Evolutionary conservation across 2,329 filamentous ascomycete species (phyloP).

Genomic region (Botrytis porri): DNA sequence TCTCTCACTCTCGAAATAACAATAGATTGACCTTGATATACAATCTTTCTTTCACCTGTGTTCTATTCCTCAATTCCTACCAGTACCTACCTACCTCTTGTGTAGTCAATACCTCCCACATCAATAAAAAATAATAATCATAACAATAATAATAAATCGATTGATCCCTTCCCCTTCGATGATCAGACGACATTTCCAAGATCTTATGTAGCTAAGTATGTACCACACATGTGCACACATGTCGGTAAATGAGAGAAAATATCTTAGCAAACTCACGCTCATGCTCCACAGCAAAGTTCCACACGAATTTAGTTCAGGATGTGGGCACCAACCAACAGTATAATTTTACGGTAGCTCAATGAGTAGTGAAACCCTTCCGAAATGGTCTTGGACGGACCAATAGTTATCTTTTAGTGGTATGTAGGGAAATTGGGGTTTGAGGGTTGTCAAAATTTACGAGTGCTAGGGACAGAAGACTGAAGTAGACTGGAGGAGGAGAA

Average conservation of each 20-base stretch:
- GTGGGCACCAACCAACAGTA: neutral
- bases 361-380: slow-evolving; percentile 1
- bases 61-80: neutral
- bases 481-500: neutral
- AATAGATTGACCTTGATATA: neutral
- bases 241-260: neutral
- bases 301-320: neutral
- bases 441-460: neutral
- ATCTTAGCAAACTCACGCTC: neutral
- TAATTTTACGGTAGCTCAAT: neutral
- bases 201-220: neutral
- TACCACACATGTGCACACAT: neutral
- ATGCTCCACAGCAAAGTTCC: neutral
- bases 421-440: slow-evolving; percentile 1
- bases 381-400: slow-evolving; percentile 6
- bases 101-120: neutral
- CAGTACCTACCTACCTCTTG: neutral
- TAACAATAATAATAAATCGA: neutral
- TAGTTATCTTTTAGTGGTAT: slow-evolving; percentile 1
- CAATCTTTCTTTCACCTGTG: neutral
- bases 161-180: neutral
- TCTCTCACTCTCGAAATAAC: neutral
- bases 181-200: neutral
- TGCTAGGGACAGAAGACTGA: neutral
- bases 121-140: no score